Conservation (phyloP, 1,139 yeast species). For the Protomyces macrosporus region DNA sequence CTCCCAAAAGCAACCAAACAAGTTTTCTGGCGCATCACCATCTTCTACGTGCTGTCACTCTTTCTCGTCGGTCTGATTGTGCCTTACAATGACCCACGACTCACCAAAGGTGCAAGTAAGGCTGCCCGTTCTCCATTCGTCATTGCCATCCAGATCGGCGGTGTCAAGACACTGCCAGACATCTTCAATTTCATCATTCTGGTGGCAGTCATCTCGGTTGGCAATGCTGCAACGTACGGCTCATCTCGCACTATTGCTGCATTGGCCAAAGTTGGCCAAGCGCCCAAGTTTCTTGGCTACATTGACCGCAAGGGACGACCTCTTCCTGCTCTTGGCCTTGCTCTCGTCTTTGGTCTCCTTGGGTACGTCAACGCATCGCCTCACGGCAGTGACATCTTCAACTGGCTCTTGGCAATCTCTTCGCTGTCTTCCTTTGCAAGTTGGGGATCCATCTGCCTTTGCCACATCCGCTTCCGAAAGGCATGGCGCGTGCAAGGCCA, state of each 20-base stretch:
- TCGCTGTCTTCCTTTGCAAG: conserved; percentile 75
- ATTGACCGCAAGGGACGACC: conserved; percentile 66
- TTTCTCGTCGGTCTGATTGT: conserved; percentile 61
- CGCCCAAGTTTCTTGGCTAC: conserved; percentile 54
- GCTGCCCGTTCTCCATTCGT: conserved; percentile 68
- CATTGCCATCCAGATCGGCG: conserved; percentile 62
- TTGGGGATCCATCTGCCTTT: conserved; percentile 68
- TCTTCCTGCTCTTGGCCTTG: conserved; percentile 54
- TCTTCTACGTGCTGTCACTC: conserved; percentile 60
- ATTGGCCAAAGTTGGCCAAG: conserved; percentile 56
- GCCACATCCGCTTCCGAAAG: conserved; percentile 71
- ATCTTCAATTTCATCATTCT: conserved; percentile 70
- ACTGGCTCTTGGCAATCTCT: conserved; percentile 72
- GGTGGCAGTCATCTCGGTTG: conserved; percentile 61
- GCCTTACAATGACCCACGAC: conserved; percentile 52
- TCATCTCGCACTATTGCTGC: conserved; percentile 58
- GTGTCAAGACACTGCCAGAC: conserved; percentile 63
- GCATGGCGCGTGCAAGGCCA: conserved; percentile 66
- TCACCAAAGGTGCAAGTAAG: conserved; percentile 42
- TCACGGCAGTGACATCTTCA: conserved; percentile 64
- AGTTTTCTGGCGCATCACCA: conserved; percentile 62
- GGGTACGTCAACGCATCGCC: conserved; percentile 67
- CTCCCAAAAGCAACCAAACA: conserved; percentile 62
- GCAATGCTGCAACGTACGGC: conserved; percentile 67
- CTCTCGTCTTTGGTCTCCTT: conserved; percentile 58